phyloP scores from a whole-genome alignment of 2,329 filamentous ascomycete species.

The Colletotrichum siamense region DNA sequence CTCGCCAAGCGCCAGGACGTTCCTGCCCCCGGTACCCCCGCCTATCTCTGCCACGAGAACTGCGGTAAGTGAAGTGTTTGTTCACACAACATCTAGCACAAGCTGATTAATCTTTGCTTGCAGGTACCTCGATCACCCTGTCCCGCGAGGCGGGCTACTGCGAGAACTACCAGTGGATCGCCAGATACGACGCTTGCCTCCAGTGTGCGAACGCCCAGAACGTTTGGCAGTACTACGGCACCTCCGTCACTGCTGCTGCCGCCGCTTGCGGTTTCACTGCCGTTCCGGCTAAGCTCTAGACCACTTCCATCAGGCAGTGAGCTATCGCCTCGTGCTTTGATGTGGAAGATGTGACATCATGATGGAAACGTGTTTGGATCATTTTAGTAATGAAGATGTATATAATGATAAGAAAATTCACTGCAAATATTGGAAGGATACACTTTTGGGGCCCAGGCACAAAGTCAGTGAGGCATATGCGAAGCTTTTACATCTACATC shows the following conservation, averaged over 20 bases:
- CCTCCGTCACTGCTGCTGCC: constrained; percentile 40
- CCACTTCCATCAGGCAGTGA: no score
- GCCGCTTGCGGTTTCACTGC: constrained; percentile 35
- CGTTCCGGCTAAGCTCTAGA: neutral
- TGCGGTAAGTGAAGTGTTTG: no score
- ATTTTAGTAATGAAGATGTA: no score
- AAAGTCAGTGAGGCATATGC: no score
- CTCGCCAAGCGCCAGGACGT: constrained; percentile 46
- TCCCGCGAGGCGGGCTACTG: constrained; percentile 37
- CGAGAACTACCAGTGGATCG: constrained; percentile 27
- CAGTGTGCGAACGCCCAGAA: constrained; percentile 46
- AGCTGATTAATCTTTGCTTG: neutral
- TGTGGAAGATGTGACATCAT: no score
- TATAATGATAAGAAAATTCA: no score
- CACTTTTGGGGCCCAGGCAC: no score
- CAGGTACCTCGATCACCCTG: constrained; percentile 38
- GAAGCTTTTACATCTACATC: no score
- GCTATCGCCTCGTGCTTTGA: no score
- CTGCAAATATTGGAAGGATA: no score
- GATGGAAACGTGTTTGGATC: no score
- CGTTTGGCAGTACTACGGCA: constrained; percentile 50
- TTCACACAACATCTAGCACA: no score
- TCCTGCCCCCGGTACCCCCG: constrained; percentile 28
- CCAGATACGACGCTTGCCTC: constrained; percentile 42
- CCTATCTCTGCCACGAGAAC: constrained; percentile 54